Percentiles rank a stretch among this genome's conserved stretches.
phyloP scores from a whole-genome alignment of 257 asterid species.

The Ophiorrhiza pumila region DNA sequence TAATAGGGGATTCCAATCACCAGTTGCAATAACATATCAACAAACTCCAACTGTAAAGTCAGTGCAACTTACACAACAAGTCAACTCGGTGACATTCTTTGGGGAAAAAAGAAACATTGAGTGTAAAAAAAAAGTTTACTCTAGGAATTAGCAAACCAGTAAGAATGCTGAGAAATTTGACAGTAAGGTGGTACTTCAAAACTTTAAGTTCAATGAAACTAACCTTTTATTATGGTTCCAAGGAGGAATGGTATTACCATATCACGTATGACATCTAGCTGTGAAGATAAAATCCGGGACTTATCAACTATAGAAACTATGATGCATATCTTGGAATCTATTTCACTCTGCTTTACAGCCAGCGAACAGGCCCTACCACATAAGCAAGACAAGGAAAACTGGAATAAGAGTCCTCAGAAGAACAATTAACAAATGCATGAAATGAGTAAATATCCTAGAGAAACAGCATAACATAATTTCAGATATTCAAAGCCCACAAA shows the following conservation, averaged over 20 bases:
- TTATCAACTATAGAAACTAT: constrained; percentile 46
- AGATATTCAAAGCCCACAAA: background rate
- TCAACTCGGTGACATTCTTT: background rate
- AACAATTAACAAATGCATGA: background rate
- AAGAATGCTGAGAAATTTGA: background rate
- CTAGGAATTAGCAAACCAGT: background rate
- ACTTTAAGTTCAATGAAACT: constrained; percentile 11
- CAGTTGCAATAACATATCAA: too few species aligned
- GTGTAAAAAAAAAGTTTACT: background rate
- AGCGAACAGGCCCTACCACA: constrained; percentile 59
- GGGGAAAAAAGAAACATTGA: too few species aligned
- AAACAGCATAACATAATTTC: background rate
- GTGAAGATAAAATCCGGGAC: constrained; percentile 23
- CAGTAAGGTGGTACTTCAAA: background rate
- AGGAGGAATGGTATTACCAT: constrained; percentile 69
- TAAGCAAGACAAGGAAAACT: constrained; percentile 24
- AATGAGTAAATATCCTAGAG: background rate
- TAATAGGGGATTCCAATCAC: background rate
- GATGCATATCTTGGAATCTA: constrained; percentile 48
- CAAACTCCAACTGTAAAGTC: background rate
- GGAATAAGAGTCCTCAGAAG: constrained; percentile 7
- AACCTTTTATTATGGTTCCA: constrained; percentile 78
- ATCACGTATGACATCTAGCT: constrained; percentile 52
- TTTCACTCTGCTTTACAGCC: constrained; percentile 25
- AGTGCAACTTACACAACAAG: background rate